Evolutionary conservation across 1,139 yeast species (phyloP).

Genomic region (Nadsonia commutata): DNA sequence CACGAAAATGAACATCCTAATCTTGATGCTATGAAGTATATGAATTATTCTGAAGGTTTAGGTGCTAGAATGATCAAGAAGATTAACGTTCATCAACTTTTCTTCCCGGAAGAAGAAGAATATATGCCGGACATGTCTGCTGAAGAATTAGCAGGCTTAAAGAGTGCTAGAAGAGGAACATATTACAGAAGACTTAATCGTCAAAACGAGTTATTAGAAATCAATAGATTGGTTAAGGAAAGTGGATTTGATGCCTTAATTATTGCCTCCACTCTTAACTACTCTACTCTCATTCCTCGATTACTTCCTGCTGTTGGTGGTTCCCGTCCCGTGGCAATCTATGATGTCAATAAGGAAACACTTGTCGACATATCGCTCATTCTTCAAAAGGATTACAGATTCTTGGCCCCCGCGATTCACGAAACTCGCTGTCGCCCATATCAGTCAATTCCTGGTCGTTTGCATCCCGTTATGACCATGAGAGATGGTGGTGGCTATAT

Average conservation of each 20-base stretch:
- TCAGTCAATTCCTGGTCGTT: conserved; percentile 86
- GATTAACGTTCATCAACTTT: conserved; percentile 64
- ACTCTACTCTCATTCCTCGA: conserved; percentile 47
- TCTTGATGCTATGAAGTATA: conserved; percentile 50
- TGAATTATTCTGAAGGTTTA: conserved; percentile 39
- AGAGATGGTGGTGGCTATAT: conserved; percentile 87
- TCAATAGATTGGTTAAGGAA: conserved; percentile 37
- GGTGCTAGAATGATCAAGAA: conserved; percentile 46
- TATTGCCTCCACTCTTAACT: conserved; percentile 56
- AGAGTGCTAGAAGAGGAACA: conserved; percentile 47
- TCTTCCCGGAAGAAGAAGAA: conserved; percentile 56
- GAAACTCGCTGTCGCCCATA: conserved; percentile 77
- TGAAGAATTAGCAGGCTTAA: conserved; percentile 40
- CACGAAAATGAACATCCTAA: conserved; percentile 94
- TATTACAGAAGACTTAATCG: conserved; percentile 52
- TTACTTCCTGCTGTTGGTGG: conserved; percentile 64
- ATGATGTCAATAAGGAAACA: conserved; percentile 67
- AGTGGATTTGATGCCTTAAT: conserved; percentile 67
- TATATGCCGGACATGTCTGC: conserved; percentile 28
- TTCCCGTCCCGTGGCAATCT: conserved; percentile 72
- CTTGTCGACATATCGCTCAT: conserved; percentile 59
- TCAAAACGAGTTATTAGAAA: conserved; percentile 29
- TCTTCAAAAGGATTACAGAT: conserved; percentile 47
- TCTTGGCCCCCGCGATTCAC: conserved; percentile 69
- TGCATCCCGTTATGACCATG: conserved; percentile 92